Conservation (phyloP, 169 alveolate genomes). For the Cryptosporidium muris region DNA sequence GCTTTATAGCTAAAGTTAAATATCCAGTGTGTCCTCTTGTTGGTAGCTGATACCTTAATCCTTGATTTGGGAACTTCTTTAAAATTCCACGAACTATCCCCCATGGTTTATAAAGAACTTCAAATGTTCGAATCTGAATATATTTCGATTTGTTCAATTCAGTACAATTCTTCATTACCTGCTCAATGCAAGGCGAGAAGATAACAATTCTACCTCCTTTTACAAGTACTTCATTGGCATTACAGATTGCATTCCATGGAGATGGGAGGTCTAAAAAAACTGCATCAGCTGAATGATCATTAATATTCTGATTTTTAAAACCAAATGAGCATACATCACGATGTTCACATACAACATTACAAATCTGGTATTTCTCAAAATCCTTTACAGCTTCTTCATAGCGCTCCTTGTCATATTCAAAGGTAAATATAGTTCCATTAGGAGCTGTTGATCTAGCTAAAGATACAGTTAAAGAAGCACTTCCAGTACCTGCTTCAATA, state of each 20-base stretch:
- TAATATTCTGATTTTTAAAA: slow-evolving; percentile 73
- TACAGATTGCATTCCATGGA: slow-evolving; percentile 87
- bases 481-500: slow-evolving; percentile 91
- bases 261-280: slow-evolving; percentile 90
- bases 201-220: slow-evolving; percentile 84
- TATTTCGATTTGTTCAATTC: slow-evolving; percentile 38
- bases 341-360: slow-evolving; percentile 75
- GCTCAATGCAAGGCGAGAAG: slow-evolving; percentile 90
- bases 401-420: slow-evolving; percentile 87
- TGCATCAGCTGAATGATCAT: slow-evolving; percentile 73
- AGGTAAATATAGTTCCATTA: slow-evolving; percentile 85
- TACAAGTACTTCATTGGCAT: slow-evolving; percentile 77
- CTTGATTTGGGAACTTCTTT: slow-evolving; percentile 34
- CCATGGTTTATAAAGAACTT: slow-evolving; percentile 85
- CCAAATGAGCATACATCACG: slow-evolving; percentile 81
- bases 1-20: slow-evolving; percentile 55
- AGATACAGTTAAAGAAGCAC: slow-evolving; percentile 88
- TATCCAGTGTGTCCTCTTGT: slow-evolving; percentile 70
- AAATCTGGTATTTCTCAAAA: slow-evolving; percentile 61
- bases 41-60: slow-evolving; percentile 65
- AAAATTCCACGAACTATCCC: slow-evolving; percentile 76
- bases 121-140: slow-evolving; percentile 84
- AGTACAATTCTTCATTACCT: slow-evolving; percentile 82
- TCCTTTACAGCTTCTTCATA: slow-evolving; percentile 80
- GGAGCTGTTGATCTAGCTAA: slow-evolving; percentile 85